A percentile compares a stretch with the other conserved stretches of the same genome.
Conservation (phyloP, 345 rosid genomes). For the Syzygium aqueum region DNA sequence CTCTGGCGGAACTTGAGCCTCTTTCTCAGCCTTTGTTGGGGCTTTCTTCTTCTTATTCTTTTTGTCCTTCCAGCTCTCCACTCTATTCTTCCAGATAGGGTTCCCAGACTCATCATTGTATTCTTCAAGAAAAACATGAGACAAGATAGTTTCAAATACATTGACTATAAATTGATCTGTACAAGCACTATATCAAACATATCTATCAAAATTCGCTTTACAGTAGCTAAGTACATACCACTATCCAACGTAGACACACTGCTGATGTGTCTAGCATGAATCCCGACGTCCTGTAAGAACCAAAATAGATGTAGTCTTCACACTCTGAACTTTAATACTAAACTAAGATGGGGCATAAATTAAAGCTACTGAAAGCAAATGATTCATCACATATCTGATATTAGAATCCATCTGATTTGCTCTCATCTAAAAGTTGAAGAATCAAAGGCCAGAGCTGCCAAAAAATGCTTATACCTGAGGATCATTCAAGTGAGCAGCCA, state of each 20-base stretch:
- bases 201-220: neutral
- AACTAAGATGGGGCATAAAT: neutral
- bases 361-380: neutral
- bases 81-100: conserved; percentile 96
- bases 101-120: conserved; percentile 78
- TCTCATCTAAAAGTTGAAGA: neutral
- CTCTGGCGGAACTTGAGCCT: conserved; percentile 60
- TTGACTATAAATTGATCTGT: neutral
- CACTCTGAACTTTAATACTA: neutral
- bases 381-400: neutral
- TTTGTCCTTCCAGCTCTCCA: conserved; percentile 96
- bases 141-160: neutral
- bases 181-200: neutral
- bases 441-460: neutral
- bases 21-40: conserved; percentile 44
- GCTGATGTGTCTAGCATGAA: conserved; percentile 93
- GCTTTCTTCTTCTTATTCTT: conserved; percentile 73
- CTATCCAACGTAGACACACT: conserved; percentile 84
- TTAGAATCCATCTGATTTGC: neutral
- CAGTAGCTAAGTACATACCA: conserved; percentile 33
- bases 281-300: conserved; percentile 54
- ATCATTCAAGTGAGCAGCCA: conserved; percentile 36
- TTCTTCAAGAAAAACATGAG: conserved; percentile 32
- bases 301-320: neutral
- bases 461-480: conserved; percentile 36